phyloP scores from a whole-genome alignment of 2,329 filamentous ascomycete genomes.

The Dothistroma pini region DNA sequence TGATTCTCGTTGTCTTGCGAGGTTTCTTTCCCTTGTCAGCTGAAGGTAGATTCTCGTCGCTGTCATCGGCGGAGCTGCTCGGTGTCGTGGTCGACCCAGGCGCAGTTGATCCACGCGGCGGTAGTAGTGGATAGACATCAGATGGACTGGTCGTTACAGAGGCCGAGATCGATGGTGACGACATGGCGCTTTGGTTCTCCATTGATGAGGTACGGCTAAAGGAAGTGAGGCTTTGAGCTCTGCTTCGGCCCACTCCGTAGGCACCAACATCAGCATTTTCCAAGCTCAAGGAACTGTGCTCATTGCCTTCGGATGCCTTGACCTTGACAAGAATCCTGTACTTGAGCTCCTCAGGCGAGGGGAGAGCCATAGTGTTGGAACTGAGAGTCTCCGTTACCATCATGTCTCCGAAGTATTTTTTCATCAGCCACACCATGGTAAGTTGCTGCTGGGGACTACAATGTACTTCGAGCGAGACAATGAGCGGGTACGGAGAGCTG shows the following conservation, averaged over 20 bases:
- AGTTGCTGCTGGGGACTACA: constrained; percentile 79
- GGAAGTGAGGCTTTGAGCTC: constrained; percentile 70
- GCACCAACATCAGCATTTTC: constrained; percentile 35
- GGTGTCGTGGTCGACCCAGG: constrained; percentile 54
- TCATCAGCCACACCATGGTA: constrained; percentile 87
- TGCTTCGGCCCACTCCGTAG: constrained; percentile 36
- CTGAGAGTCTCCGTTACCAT: constrained; percentile 74
- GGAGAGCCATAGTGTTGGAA: constrained; percentile 64
- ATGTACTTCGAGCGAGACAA: constrained; percentile 94
- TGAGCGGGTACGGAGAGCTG: constrained; percentile 81
- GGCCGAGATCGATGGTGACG: constrained; percentile 50
- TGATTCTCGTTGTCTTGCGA: constrained; percentile 76
- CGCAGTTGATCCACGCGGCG: constrained; percentile 54
- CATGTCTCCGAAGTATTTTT: constrained; percentile 73
- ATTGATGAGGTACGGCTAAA: constrained; percentile 60
- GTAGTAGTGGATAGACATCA: constrained; percentile 44
- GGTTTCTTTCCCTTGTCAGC: constrained; percentile 59
- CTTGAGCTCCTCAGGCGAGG: constrained; percentile 81
- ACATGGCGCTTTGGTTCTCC: constrained; percentile 54
- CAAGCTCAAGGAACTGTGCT: constrained; percentile 41
- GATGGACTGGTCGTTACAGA: constrained; percentile 50
- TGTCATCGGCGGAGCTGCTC: constrained; percentile 70
- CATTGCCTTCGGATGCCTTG: constrained; percentile 64
- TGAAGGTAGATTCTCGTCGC: constrained; percentile 59
- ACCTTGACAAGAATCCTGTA: constrained; percentile 89